phyloP scores from a whole-genome alignment of 2,329 filamentous ascomycete species.

The Microsporum audouinii region DNA sequence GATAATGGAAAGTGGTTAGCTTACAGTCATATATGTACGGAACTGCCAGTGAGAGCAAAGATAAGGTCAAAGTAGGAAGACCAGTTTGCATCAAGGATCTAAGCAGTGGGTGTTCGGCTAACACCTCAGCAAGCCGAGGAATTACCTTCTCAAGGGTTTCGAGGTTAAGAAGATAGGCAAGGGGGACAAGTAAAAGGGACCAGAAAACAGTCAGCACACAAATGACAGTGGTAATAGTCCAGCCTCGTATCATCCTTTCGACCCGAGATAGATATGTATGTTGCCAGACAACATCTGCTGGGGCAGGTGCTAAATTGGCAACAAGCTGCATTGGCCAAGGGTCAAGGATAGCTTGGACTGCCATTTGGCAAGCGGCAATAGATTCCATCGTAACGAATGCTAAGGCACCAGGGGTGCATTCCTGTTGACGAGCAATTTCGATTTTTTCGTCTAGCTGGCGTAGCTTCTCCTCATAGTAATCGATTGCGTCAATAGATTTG shows the following conservation, averaged over 20 bases:
- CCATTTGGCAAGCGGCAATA: slow-evolving; percentile 85
- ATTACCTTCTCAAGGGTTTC: slow-evolving; percentile 66
- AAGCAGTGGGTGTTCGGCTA: slow-evolving; percentile 58
- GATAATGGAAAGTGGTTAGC: slow-evolving; percentile 15
- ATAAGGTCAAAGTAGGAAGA: slow-evolving; percentile 72
- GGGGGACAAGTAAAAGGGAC: slow-evolving; percentile 66
- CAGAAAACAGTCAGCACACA: slow-evolving; percentile 75
- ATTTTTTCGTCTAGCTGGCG: slow-evolving; percentile 68
- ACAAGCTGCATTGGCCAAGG: slow-evolving; percentile 76
- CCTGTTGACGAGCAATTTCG: slow-evolving; percentile 54
- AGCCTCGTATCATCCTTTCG: slow-evolving; percentile 63
- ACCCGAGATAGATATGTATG: slow-evolving; percentile 77
- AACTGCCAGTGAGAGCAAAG: slow-evolving; percentile 76
- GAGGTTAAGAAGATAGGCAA: slow-evolving; percentile 69
- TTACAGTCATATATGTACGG: slow-evolving; percentile 87
- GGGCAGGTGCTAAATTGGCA: slow-evolving; percentile 75
- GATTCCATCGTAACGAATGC: slow-evolving; percentile 98
- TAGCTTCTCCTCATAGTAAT: slow-evolving; percentile 84
- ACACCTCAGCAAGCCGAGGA: slow-evolving; percentile 55
- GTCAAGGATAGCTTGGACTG: slow-evolving; percentile 86
- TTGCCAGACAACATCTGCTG: slow-evolving; percentile 85
- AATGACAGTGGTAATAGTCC: slow-evolving; percentile 75
- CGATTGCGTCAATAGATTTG: slow-evolving; percentile 74
- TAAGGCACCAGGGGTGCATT: slow-evolving; percentile 66
- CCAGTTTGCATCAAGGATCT: slow-evolving; percentile 75